Base-by-base conservation (phyloP, 1,139 yeast genomes). In the Scheffersomyces segobiensis region DNA sequence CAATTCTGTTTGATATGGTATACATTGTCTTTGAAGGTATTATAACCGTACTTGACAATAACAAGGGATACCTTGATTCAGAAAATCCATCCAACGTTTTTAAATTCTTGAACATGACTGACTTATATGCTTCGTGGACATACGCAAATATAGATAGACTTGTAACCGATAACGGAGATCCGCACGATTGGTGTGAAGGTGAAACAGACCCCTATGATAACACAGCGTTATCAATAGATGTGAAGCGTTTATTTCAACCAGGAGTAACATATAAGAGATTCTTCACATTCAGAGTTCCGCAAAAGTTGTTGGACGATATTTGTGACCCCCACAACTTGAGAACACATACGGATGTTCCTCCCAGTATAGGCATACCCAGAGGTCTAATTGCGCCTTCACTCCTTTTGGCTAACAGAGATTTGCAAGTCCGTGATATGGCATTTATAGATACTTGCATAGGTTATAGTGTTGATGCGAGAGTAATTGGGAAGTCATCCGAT, bases 181-280 rank as follows among this genome's bases (percentile, higher is more conserved):
- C 84, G 4, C 80, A 77, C 61, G 84, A 80, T 67, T 80, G 84
- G 84, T 80, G 84, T 65, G 77, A 72, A 32, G 83, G 83, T 2
- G 84, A 80, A 58, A 75, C 72, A 1, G 84, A 80, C 62, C 83
- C 84, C 3, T 72, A 67, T 59, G 84, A 80, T 63, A 72, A 74
- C 60, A 71, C 83, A 0, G 57, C 62, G 3, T 63, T 74, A 18
- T 61, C 75, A 1, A 68, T 79, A 50, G 82, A 74, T 59, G 74
- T 78, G 24, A 70, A 71, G 55, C 65, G 72, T 17, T 56, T 68
- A 1, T 68, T 74, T 49, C 72, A 77, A 61, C 80, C 82, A 1
- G 65, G 70, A 5, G 63, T 61, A 24, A 67, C 65, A 1, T 78
- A 78, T 62, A 80, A 80, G 60, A 68, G 83, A 20, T 78, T 71